Conservation (phyloP, 768 basidiomycete genomes). For the Grammothele lineata region DNA sequence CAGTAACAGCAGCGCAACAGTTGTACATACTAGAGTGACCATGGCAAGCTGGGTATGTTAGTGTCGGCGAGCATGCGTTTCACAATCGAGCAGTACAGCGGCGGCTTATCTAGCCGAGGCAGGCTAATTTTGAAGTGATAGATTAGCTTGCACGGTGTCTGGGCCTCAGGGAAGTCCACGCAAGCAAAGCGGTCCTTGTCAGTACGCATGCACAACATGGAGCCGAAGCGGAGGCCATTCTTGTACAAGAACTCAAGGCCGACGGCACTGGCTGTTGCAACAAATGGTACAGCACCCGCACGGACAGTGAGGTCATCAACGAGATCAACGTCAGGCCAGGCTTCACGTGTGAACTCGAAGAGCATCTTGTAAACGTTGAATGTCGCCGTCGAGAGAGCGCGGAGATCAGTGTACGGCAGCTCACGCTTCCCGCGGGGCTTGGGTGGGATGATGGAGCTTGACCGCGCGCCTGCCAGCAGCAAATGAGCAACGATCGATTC, state of each 20-base stretch:
- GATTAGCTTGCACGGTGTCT: background rate
- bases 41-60: background rate
- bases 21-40: background rate
- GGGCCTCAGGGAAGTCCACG: background rate
- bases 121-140: slow-evolving; percentile 1
- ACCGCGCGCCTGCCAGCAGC: too few relatives aligned
- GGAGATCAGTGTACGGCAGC: too few relatives aligned
- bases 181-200: background rate
- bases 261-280: too few relatives aligned
- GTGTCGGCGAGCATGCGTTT: background rate
- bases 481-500: too few relatives aligned
- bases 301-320: too few relatives aligned
- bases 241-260: background rate
- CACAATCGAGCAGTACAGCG: background rate
- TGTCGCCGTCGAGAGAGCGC: too few relatives aligned
- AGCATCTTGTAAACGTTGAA: too few relatives aligned
- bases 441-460: background rate
- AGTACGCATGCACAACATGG: background rate
- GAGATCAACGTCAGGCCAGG: too few relatives aligned
- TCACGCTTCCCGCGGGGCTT: too few relatives aligned
- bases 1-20: background rate
- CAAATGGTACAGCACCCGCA: too few relatives aligned
- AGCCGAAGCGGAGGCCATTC: background rate
- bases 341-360: too few relatives aligned
- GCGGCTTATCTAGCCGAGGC: background rate